Evolutionary conservation across 2,329 filamentous ascomycete species (phyloP).

Genomic region (Basipetospora chlamydospora): DNA sequence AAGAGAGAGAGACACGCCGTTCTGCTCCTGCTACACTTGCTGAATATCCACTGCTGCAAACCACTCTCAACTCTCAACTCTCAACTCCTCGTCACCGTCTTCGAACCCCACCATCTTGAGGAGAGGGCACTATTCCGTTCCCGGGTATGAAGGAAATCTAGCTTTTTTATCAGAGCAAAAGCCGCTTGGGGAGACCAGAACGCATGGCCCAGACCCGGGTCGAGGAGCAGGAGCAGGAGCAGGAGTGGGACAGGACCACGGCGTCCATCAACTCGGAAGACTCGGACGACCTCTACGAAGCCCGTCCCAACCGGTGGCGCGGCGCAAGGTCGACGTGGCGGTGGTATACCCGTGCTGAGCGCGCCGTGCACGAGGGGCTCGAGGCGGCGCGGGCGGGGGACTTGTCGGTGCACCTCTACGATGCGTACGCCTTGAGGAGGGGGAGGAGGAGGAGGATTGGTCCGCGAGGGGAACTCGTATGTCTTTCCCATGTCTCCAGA

Average conservation of each 20-base stretch:
- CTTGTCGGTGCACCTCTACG: slow-evolving; percentile 64
- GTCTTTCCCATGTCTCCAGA: slow-evolving; percentile 2
- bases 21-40: too few species aligned
- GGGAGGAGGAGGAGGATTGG: slow-evolving; percentile 3
- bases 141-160: too few species aligned
- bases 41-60: too few species aligned
- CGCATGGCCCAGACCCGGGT: too few species aligned
- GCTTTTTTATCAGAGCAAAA: too few species aligned
- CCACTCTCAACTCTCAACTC: too few species aligned
- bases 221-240: too few species aligned
- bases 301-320: slow-evolving; percentile 57
- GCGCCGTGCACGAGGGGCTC: slow-evolving; percentile 47
- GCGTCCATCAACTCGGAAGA: slow-evolving; percentile 4
- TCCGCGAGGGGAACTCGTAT: slow-evolving; percentile 12
- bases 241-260: slow-evolving; percentile 3
- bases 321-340: slow-evolving; percentile 56
- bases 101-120: too few species aligned
- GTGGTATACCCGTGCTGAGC: slow-evolving; percentile 44
- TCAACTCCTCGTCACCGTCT: too few species aligned
- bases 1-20: too few species aligned
- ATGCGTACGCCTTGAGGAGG: slow-evolving; percentile 53
- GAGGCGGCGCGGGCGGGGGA: slow-evolving; percentile 50
- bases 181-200: too few species aligned
- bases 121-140: too few species aligned
- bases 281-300: slow-evolving; percentile 4